Percentiles rank a stretch among this genome's conserved stretches.
Evolutionary conservation across 140 eudicot genomes (phyloP).

Genomic region (Ambrosia hybrid): DNA sequence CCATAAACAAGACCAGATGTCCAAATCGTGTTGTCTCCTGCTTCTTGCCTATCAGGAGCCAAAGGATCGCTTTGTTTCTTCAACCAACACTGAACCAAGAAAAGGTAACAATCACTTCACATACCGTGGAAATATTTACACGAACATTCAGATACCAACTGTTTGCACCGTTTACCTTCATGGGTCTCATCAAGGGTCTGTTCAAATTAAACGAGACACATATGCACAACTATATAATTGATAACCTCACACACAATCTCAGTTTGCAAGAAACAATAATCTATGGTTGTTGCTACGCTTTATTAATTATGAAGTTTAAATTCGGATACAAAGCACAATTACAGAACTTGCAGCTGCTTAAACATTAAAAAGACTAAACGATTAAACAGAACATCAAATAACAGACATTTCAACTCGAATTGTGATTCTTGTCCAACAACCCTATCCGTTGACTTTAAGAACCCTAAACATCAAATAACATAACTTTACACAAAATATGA

Average conservation of each 20-base stretch:
- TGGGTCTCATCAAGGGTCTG: neutral
- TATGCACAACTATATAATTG: neutral
- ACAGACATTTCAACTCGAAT: no score
- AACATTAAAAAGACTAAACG: neutral
- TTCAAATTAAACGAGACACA: neutral
- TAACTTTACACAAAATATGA: neutral
- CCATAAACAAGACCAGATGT: conserved; percentile 87
- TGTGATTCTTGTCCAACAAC: no score
- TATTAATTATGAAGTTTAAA: neutral
- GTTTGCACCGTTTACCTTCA: neutral
- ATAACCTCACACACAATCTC: neutral
- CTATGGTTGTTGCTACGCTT: conserved; percentile 1
- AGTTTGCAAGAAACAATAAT: neutral
- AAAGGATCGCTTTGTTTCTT: conserved; percentile 83
- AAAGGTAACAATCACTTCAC: conserved; percentile 7
- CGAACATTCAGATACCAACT: neutral
- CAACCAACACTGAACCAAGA: conserved; percentile 75
- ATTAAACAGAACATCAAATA: neutral
- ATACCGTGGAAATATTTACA: neutral
- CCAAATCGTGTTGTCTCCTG: conserved; percentile 65
- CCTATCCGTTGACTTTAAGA: neutral
- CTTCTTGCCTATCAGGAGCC: conserved; percentile 69
- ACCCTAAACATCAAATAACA: neutral
- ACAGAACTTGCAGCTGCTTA: neutral
- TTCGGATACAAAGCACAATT: neutral